These are phyloP conservation scores for Graphilbum fragrans DNA, from an alignment of 2,329 filamentous ascomycete genomes.

Conservation along the genomic window DNA sequence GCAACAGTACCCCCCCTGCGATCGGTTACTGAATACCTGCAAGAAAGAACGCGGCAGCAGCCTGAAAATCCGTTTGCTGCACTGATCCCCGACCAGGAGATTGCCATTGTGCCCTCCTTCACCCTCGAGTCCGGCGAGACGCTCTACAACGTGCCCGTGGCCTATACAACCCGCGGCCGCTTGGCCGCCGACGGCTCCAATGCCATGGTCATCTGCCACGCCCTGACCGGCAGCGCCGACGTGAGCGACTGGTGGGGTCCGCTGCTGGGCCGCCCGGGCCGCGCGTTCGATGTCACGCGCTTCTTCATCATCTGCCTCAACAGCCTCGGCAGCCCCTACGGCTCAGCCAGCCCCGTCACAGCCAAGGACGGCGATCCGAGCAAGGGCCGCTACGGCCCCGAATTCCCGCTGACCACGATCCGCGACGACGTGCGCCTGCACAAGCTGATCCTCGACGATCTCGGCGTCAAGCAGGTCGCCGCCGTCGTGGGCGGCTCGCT, in stretches of 20 bases:
- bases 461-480: conserved; percentile 68
- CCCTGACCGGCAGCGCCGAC: conserved; percentile 74
- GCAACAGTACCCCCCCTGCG: too few relatives aligned
- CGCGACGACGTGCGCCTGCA: conserved; percentile 88
- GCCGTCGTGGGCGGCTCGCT: conserved; percentile 75
- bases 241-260: conserved; percentile 85
- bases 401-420: conserved; percentile 92
- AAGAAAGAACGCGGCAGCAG: conserved; percentile 56
- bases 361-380: conserved; percentile 67
- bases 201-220: conserved; percentile 70
- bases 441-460: conserved; percentile 65
- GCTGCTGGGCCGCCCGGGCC: conserved; percentile 62
- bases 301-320: conserved; percentile 86
- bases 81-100: conserved; percentile 78
- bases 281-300: conserved; percentile 67
- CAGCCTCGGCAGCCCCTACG: conserved; percentile 74
- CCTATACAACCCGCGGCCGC: conserved; percentile 53
- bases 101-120: conserved; percentile 78
- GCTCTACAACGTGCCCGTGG: conserved; percentile 62
- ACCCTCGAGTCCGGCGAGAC: conserved; percentile 85
- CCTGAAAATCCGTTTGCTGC: conserved; percentile 83
- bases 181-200: conserved; percentile 49
- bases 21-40: conserved; percentile 48
- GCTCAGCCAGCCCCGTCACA: conserved; percentile 79
- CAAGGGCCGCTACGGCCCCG: conserved; percentile 76